phyloP scores from a whole-genome alignment of 345 rosid species.

The Syzygium grande region DNA sequence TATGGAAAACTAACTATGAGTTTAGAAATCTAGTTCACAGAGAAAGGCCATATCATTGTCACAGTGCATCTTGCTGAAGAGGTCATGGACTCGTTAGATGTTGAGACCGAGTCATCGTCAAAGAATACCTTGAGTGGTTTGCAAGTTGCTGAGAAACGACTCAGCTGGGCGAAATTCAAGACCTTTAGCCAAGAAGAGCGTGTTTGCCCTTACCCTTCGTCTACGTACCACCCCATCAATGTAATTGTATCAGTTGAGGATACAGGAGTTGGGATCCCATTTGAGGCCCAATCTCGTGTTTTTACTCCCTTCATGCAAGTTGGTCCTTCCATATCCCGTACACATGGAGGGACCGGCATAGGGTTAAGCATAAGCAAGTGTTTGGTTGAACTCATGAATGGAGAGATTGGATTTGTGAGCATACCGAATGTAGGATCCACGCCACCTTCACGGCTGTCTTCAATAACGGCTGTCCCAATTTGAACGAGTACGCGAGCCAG shows the following conservation, averaged over 20 bases:
- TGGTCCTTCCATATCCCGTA: constrained; percentile 79
- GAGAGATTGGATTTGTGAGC: constrained; percentile 87
- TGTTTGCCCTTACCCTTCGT: constrained; percentile 20
- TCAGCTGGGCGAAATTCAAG: constrained; percentile 68
- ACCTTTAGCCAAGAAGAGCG: constrained; percentile 38
- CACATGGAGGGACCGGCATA: constrained; percentile 92
- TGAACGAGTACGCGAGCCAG: constrained; percentile 31
- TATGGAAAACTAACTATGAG: constrained; percentile 1
- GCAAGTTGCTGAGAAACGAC: constrained; percentile 67
- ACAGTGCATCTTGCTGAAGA: constrained; percentile 86
- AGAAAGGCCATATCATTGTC: constrained; percentile 82
- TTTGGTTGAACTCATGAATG: constrained; percentile 84
- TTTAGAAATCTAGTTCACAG: constrained; percentile 58
- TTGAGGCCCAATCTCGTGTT: constrained; percentile 78
- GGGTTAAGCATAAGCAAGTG: constrained; percentile 97
- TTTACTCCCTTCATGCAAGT: constrained; percentile 97
- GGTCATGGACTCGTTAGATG: constrained; percentile 38
- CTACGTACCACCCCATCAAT: constrained; percentile 28
- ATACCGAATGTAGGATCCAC: constrained; percentile 77
- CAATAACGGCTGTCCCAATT: constrained; percentile 29
- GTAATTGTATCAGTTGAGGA: constrained; percentile 90
- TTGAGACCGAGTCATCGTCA: constrained; percentile 39
- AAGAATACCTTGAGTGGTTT: constrained; percentile 72
- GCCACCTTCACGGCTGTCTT: constrained; percentile 83
- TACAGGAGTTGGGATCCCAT: constrained; percentile 90